phyloP scores from a whole-genome alignment of 345 rosid genomes.

The Camelina hispida region DNA sequence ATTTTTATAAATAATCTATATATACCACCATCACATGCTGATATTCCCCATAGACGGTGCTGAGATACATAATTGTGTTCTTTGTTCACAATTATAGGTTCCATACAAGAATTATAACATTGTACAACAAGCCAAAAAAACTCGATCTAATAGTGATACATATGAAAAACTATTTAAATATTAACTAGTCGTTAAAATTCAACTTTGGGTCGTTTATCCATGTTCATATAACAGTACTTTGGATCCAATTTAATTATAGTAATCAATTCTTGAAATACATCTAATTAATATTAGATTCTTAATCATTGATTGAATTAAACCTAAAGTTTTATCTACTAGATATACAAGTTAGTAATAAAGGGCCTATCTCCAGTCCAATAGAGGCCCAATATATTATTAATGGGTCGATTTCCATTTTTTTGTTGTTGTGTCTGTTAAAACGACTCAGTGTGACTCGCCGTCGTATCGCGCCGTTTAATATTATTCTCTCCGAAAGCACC shows the following conservation, averaged over 20 bases:
- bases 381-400: constrained; percentile 7
- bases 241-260: not conserved
- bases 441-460: constrained; percentile 28
- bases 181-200: not conserved
- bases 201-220: not conserved
- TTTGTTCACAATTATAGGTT: constrained; percentile 32
- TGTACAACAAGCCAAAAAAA: constrained; percentile 12
- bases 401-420: not conserved
- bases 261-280: not conserved
- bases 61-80: constrained; percentile 29
- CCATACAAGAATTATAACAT: not conserved
- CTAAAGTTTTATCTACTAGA: not conserved
- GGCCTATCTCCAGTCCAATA: not conserved
- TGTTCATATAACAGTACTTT: constrained; percentile 3
- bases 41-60: constrained; percentile 39
- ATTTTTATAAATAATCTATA: constrained; percentile 20
- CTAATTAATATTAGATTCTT: not conserved
- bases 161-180: constrained; percentile 20
- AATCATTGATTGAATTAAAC: not conserved
- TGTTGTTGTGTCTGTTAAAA: not conserved
- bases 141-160: constrained; percentile 3
- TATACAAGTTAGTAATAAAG: not conserved
- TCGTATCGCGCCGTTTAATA: constrained; percentile 30
- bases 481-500: constrained; percentile 1
- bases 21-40: constrained; percentile 27